Conservation (phyloP, 1,284 basidiomycete genomes). For the Melanopsichium pennsylvanicum region DNA sequence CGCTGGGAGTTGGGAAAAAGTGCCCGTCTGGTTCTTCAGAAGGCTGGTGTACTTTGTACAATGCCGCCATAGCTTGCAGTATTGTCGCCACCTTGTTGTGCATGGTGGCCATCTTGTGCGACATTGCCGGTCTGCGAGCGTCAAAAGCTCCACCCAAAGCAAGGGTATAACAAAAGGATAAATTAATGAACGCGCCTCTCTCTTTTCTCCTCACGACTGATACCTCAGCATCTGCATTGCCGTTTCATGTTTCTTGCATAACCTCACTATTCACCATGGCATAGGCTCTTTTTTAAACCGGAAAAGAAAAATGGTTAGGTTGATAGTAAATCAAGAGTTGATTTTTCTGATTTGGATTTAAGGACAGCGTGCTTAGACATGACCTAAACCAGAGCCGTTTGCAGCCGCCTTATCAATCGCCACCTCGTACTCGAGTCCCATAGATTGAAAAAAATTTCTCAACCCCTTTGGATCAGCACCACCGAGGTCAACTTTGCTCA, state of each 20-base stretch:
- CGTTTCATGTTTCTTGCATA: too few species aligned
- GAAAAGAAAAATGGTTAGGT: too few species aligned
- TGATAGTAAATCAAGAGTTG: too few species aligned
- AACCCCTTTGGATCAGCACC: slow-evolving; percentile 30
- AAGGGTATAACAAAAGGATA: slow-evolving; percentile 14
- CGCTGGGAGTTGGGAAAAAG: slow-evolving; percentile 38
- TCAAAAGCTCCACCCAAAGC: slow-evolving; percentile 28
- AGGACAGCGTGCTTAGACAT: too few species aligned
- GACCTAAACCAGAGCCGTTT: slow-evolving; percentile 16
- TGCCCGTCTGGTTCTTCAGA: slow-evolving; percentile 32
- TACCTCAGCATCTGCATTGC: too few species aligned
- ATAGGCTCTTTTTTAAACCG: too few species aligned
- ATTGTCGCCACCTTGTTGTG: slow-evolving; percentile 24
- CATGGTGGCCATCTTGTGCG: slow-evolving; percentile 43
- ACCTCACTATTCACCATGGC: too few species aligned
- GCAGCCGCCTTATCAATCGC: slow-evolving; percentile 30
- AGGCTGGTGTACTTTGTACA: slow-evolving; percentile 57
- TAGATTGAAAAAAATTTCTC: slow-evolving; percentile 42
- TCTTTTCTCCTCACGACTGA: neutral
- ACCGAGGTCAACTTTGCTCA: slow-evolving; percentile 18
- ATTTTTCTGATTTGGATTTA: too few species aligned
- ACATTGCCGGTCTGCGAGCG: slow-evolving; percentile 28
- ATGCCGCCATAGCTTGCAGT: slow-evolving; percentile 50
- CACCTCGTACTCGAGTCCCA: slow-evolving; percentile 45
- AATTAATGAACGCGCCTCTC: too few species aligned